phyloP scores from a whole-genome alignment of 345 rosid species.

The Limnanthes douglasii region DNA sequence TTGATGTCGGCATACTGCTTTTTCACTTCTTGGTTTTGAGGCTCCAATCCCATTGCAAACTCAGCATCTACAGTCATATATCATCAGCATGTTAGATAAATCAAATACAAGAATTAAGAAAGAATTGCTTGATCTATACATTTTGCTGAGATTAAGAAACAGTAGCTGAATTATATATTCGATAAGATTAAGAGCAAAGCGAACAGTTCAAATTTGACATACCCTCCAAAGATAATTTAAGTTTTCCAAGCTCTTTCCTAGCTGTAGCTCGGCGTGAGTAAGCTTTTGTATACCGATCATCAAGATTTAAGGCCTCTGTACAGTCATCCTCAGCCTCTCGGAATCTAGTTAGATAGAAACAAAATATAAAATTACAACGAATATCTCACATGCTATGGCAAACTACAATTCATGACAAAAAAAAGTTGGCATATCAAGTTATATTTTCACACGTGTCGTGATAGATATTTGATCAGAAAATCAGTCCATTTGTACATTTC shows the following conservation, averaged over 20 bases:
- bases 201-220: slow-evolving; percentile 1
- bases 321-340: slow-evolving; percentile 85
- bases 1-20: slow-evolving; percentile 62
- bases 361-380: background rate
- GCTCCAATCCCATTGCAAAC: slow-evolving; percentile 77
- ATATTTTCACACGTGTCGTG: no score
- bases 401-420: background rate
- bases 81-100: background rate
- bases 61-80: slow-evolving; percentile 63
- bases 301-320: slow-evolving; percentile 81
- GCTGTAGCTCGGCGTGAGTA: slow-evolving; percentile 90
- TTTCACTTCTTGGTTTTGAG: slow-evolving; percentile 70
- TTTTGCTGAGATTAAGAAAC: no score
- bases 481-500: background rate
- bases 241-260: slow-evolving; percentile 57
- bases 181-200: background rate
- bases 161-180: background rate
- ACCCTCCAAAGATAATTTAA: slow-evolving; percentile 81
- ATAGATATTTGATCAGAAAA: no score
- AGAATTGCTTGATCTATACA: background rate
- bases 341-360: slow-evolving; percentile 25
- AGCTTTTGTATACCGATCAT: slow-evolving; percentile 81
- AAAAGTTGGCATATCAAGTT: background rate
- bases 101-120: slow-evolving; percentile 3
- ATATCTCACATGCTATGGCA: background rate